Evolutionary conservation across 169 alveolate genomes (phyloP).

Genomic region (Ichthyophthirius multifiliis): DNA sequence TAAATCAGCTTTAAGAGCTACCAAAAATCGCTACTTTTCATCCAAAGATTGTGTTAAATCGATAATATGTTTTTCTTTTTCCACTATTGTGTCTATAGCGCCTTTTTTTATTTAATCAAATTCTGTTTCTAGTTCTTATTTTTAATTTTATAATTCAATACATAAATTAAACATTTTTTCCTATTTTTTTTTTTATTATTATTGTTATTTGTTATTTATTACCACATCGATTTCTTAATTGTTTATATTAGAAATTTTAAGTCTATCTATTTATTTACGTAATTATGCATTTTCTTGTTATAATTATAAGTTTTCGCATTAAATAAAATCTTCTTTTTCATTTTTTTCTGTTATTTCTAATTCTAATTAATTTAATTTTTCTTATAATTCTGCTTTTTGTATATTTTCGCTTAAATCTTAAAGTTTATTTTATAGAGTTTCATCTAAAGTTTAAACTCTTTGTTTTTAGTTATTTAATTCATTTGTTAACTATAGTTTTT

Average conservation of each 20-base stretch:
- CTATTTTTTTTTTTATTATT: not conserved
- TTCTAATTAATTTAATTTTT: not conserved
- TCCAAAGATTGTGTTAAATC: too few relatives aligned
- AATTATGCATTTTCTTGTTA: not conserved
- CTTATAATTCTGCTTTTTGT: not conserved
- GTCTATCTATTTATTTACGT: not conserved
- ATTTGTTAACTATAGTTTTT: not conserved
- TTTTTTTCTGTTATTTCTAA: not conserved
- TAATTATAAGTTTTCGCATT: not conserved
- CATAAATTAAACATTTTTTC: not conserved
- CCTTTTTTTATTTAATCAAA: not conserved
- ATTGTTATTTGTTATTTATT: not conserved
- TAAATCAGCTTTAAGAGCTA: too few relatives aligned
- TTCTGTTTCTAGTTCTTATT: not conserved
- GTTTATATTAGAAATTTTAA: not conserved
- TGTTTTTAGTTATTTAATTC: not conserved
- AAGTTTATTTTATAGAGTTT: not conserved
- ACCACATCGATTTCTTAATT: not conserved
- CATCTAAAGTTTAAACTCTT: not conserved
- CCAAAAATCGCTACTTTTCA: too few relatives aligned
- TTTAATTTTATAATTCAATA: not conserved
- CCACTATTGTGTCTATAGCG: not conserved
- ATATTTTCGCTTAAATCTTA: not conserved
- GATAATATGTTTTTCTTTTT: not conserved
- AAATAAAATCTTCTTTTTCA: not conserved